These are phyloP conservation scores for Caloboletus firmus DNA, from an alignment of 1,284 basidiomycete genomes.

Conservation along the genomic window DNA sequence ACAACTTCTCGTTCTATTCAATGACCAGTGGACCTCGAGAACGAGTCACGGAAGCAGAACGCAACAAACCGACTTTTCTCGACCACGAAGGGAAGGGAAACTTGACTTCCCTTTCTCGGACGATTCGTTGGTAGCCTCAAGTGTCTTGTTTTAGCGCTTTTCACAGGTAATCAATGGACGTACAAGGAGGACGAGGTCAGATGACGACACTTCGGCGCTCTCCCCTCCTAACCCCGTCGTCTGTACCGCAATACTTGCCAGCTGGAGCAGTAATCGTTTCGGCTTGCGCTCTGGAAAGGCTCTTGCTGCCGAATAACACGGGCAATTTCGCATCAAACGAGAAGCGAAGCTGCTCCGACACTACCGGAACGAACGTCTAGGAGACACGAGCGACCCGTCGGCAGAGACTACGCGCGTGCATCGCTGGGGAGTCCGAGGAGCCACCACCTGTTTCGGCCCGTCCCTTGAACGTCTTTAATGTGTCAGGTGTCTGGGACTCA, in stretches of 20 bases:
- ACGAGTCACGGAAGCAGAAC: not conserved
- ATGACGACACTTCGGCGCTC: not conserved
- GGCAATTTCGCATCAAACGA: not conserved
- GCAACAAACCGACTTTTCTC: not conserved
- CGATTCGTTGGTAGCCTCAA: not conserved
- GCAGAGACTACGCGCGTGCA: not conserved
- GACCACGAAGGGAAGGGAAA: not conserved
- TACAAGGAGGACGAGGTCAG: not conserved
- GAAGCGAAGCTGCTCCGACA: not conserved
- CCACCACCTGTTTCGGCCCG: too few relatives aligned
- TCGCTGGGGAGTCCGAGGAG: too few relatives aligned
- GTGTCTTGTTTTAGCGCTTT: not conserved
- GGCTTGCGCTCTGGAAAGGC: not conserved
- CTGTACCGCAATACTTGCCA: not conserved
- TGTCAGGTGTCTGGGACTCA: not conserved
- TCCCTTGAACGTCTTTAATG: not conserved
- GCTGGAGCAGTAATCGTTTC: not conserved
- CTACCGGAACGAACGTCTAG: not conserved
- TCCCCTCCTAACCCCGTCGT: not conserved
- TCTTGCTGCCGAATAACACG: not conserved
- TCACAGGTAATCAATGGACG: not conserved
- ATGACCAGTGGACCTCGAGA: not conserved
- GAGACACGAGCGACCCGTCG: not conserved
- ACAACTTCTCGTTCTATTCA: not conserved
- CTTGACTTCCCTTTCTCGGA: not conserved